These are phyloP conservation scores for Pyrenochaeta sp. DNA, from an alignment of 2,329 filamentous ascomycete genomes.

Conservation along the genomic window DNA sequence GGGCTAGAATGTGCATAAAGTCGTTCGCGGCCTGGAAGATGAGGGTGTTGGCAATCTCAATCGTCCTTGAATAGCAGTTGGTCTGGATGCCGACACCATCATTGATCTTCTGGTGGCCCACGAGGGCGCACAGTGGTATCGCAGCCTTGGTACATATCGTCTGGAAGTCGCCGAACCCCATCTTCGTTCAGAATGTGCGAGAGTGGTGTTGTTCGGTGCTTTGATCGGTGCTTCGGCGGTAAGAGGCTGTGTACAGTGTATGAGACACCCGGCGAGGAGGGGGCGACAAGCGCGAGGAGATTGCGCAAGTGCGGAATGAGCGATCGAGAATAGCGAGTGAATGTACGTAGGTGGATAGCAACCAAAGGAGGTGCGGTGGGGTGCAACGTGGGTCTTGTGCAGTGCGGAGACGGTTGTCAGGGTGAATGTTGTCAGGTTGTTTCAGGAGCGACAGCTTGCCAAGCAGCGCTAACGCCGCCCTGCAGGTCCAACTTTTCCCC, in stretches of 20 bases:
- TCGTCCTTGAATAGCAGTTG: conserved; percentile 90
- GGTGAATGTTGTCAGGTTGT: conserved; percentile 31
- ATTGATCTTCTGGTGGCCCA: conserved; percentile 77
- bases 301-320: conserved; percentile 12
- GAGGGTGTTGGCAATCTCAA: conserved; percentile 96
- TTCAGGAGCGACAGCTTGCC: conserved; percentile 25
- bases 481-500: background rate
- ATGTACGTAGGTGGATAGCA: conserved; percentile 24
- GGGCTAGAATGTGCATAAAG: conserved; percentile 88
- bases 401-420: conserved; percentile 39
- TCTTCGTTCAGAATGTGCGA: conserved; percentile 46
- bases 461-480: conserved; percentile 17
- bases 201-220: conserved; percentile 11
- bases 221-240: conserved; percentile 11
- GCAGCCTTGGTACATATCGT: conserved; percentile 84
- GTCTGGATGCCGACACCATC: conserved; percentile 82
- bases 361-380: conserved; percentile 29
- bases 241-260: conserved; percentile 16
- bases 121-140: conserved; percentile 84
- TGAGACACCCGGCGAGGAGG: conserved; percentile 14
- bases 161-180: conserved; percentile 92
- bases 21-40: conserved; percentile 94
- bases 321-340: conserved; percentile 33
- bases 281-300: conserved; percentile 3
- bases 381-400: conserved; percentile 28